Evolutionary conservation across 2,329 filamentous ascomycete genomes (phyloP).

Genomic region (Cadophora gregata): DNA sequence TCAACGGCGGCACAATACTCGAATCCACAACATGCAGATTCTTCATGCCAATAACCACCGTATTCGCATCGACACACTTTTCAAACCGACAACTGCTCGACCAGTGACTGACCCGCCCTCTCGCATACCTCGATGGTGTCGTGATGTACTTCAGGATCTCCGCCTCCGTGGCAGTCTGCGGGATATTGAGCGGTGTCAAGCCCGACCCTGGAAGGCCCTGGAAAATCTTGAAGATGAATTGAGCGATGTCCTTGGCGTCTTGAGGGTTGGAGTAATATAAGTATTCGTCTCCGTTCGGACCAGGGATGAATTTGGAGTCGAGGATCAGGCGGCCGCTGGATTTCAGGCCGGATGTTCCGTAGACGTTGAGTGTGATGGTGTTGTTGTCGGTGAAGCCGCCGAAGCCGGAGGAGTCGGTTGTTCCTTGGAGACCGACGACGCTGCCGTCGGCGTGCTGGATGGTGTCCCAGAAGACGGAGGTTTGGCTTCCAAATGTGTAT

Average conservation of each 20-base stretch:
- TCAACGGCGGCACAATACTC: constrained; percentile 56
- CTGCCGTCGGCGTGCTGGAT: constrained; percentile 50
- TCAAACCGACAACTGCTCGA: constrained; percentile 58
- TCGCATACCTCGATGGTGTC: constrained; percentile 53
- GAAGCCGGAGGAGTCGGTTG: constrained; percentile 55
- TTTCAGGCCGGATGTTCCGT: constrained; percentile 60
- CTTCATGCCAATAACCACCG: constrained; percentile 53
- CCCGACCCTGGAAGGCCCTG: constrained; percentile 49
- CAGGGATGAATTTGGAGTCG: constrained; percentile 51
- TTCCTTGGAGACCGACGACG: constrained; percentile 56
- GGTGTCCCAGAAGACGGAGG: constrained; percentile 58
- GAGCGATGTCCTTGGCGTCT: constrained; percentile 55
- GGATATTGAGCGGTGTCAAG: constrained; percentile 56
- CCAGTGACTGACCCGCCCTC: constrained; percentile 60
- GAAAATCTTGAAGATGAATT: constrained; percentile 58
- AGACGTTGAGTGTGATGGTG: constrained; percentile 62
- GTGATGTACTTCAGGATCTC: constrained; percentile 58
- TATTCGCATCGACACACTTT: constrained; percentile 54
- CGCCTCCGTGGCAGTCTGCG: constrained; percentile 51
- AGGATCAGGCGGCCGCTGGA: constrained; percentile 55
- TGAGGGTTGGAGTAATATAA: constrained; percentile 55
- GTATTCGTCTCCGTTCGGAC: constrained; percentile 46
- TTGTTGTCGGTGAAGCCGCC: constrained; percentile 48
- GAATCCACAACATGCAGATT: constrained; percentile 60
- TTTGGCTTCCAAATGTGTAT: constrained; percentile 59